Evolutionary conservation across 148 eudicot genomes (phyloP).

Genomic region (Linanthus parryae): DNA sequence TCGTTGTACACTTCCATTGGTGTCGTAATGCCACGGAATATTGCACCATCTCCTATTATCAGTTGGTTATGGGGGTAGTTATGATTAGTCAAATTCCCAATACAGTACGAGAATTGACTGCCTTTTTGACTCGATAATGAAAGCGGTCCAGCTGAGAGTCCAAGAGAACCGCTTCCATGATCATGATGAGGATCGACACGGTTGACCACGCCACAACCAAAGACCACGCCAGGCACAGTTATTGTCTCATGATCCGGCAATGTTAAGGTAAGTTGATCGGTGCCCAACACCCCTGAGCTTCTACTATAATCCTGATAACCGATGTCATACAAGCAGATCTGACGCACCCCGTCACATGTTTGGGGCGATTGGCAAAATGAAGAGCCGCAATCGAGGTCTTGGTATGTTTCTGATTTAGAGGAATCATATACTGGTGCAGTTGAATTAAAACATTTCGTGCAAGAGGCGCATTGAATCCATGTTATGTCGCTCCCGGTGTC

Average conservation of each 20-base stretch:
- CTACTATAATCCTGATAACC: neutral
- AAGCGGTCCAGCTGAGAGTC: slow-evolving; percentile 3
- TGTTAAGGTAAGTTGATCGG: slow-evolving; percentile 16
- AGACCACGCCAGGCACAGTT: neutral
- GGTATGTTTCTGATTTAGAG: neutral
- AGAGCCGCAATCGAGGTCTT: neutral
- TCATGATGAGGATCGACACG: neutral
- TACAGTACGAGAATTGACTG: slow-evolving; percentile 22
- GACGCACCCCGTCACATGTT: no score
- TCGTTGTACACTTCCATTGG: slow-evolving; percentile 4
- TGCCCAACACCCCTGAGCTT: slow-evolving; percentile 3
- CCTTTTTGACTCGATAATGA: neutral
- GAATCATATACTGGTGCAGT: neutral
- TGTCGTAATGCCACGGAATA: slow-evolving; percentile 11
- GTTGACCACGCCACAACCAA: slow-evolving; percentile 23
- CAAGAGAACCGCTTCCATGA: slow-evolving; percentile 9
- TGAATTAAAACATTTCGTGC: neutral
- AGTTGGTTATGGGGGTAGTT: slow-evolving; percentile 14
- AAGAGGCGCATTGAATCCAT: slow-evolving; percentile 5
- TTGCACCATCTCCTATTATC: slow-evolving; percentile 16
- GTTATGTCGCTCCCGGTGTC: neutral
- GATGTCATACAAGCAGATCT: neutral
- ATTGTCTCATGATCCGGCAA: slow-evolving; percentile 7
- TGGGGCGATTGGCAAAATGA: neutral
- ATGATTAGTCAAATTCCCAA: slow-evolving; percentile 16